Base-by-base conservation (phyloP, 2,329 filamentous ascomycete genomes). In the Diplodia scrobiculata region DNA sequence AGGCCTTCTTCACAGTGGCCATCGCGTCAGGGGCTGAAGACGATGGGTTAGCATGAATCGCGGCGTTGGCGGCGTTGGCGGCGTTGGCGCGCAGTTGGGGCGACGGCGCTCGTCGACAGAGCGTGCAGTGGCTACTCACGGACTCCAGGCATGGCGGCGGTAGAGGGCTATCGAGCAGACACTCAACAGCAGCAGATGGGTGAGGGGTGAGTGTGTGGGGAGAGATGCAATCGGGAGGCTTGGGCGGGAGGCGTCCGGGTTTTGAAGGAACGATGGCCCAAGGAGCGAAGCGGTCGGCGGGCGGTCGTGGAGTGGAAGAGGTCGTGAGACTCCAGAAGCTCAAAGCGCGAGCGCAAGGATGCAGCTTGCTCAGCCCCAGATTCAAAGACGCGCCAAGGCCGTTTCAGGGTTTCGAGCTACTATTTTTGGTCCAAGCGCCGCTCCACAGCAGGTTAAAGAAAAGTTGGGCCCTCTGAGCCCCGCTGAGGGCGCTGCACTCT, bases 61-160 rank as follows among this genome's bases (percentile, higher is more conserved):
- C 13, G 45, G 58, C 38, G 14, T 48, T 27, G 36, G 47, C 13
- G 45, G 58, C 38, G 14, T 48, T 27, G 36, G 47, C 45, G 32
- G 55, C 13, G 21, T 13, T 13, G 59, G 32, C 59, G 21, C 27
- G 55, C 60, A 32, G 55, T 27, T 19, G 9, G 5, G 38, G 45
- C 27, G 25, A 25, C 25, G 17, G 29, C 41, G 58, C 45, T 29
- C 48, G 50, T 65, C 38, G 29, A 63, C 21, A 17, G 55, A 17
- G 38, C 29, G 55, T 32, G 17, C 47, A 34, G 34, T 25, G 65
- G 29, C n/a, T 67, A 78, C 76, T 74, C 74, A 78, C 76, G 76
- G 67, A 78, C 76, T 70, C 76, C 76, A 67, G 76, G 76, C 76
- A 78, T 78, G 68, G 55, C 74, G 54, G 59, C 64, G 63, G 51